phyloP scores from a whole-genome alignment of 2,329 filamentous ascomycete species.

The Aspergillus sp. region DNA sequence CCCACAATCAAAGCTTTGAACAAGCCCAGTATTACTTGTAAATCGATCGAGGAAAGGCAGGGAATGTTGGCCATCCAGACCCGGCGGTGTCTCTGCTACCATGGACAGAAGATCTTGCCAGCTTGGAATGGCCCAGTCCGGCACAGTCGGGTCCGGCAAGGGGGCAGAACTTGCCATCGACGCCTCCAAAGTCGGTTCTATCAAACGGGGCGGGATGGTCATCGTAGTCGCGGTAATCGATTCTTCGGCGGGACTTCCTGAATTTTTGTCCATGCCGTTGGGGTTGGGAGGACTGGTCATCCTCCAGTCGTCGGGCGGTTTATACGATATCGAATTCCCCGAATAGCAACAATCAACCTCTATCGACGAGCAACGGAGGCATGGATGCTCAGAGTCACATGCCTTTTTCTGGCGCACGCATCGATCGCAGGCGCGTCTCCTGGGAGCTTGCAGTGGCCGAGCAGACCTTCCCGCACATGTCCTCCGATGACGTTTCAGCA shows the following conservation, averaged over 20 bases:
- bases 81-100: conserved; percentile 2
- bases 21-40: conserved; percentile 28
- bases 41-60: conserved; percentile 26
- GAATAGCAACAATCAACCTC: conserved; percentile 16
- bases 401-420: conserved; percentile 29
- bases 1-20: conserved; percentile 29
- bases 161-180: background rate
- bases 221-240: background rate
- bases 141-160: background rate
- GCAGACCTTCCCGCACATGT: conserved; percentile 18
- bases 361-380: conserved; percentile 17
- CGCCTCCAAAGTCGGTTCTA: background rate
- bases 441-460: conserved; percentile 2
- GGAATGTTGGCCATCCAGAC: conserved; percentile 8
- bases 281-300: too few species aligned
- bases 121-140: conserved; percentile 2
- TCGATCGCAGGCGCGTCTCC: conserved; percentile 25
- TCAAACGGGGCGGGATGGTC: conserved; percentile 3
- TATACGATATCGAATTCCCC: too few species aligned
- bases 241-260: background rate
- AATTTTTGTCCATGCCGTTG: conserved; percentile 2
- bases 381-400: conserved; percentile 23
- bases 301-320: too few species aligned
- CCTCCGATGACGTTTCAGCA: conserved; percentile 27
- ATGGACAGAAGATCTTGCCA: conserved; percentile 8